These are phyloP conservation scores for Amaranthus palmeri DNA, from an alignment of 148 eudicot genomes.

Conservation along the genomic window DNA sequence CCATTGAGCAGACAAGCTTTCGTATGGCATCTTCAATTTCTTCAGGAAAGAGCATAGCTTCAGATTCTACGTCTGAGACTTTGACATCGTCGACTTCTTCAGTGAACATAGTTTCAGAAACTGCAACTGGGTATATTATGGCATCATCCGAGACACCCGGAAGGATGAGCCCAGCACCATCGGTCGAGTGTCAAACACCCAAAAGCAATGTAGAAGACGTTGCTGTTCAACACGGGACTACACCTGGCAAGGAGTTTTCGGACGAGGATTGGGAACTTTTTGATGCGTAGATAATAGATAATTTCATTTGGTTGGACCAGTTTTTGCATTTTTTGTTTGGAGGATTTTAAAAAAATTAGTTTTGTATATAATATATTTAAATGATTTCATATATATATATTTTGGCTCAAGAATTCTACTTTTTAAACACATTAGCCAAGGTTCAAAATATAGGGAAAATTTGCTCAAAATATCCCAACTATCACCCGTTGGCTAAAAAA, in stretches of 20 bases:
- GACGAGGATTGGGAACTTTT: conserved; percentile 80
- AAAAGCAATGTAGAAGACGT: conserved; percentile 27
- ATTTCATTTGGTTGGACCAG: no score
- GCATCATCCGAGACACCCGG: conserved; percentile 22
- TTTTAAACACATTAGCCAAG: no score
- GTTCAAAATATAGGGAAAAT: no score
- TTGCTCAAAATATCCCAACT: no score
- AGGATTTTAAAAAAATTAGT: no score
- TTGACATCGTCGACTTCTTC: conserved; percentile 56
- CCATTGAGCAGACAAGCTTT: conserved; percentile 48
- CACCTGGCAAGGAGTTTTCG: conserved; percentile 25
- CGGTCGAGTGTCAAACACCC: conserved; percentile 21
- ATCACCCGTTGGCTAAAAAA: no score
- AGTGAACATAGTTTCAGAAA: conserved; percentile 11
- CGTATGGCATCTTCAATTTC: conserved; percentile 56
- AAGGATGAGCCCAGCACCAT: conserved; percentile 15
- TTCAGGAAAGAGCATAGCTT: conserved; percentile 12
- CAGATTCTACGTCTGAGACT: conserved; percentile 25
- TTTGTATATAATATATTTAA: no score
- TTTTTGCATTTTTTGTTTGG: conserved; percentile 3
- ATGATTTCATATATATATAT: no score
- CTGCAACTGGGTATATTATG: conserved; percentile 16
- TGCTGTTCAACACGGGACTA: conserved; percentile 8
- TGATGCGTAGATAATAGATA: conserved; percentile 21
- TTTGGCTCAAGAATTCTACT: no score